Evolutionary conservation across 371 early-diverging fungal genomes (phyloP), one percentile per base, ranked within the genome.

Genomic region (Saksenaea oblongispora): DNA sequence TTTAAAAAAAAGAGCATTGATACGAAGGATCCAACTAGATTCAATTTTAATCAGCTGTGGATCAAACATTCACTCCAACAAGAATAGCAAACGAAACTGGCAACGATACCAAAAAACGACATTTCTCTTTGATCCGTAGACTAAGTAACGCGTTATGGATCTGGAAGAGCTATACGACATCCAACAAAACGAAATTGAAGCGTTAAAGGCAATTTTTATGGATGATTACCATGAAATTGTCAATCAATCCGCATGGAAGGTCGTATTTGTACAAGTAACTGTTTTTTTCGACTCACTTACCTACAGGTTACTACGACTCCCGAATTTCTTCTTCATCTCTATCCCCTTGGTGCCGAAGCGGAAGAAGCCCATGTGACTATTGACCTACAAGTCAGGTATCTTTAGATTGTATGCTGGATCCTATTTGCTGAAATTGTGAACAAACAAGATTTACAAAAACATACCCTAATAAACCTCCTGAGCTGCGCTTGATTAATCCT

Each of bases 181-280:
- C 22, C 92, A 92, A 74, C 64, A 82, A 62, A 87, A 91, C 72
- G 92, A 92, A 75, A 78, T 92, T 17, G 90, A 87, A 68, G 92
- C 90, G 42, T 76, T 92, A 15, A 73, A 83, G 71, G 85, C 86
- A 28, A 83, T 83, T 31, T 87, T 84, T 67, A 89, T 89, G 90
- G 91, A 91, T 11, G 92, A 92, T 66, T 92, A 82, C 57, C 73
- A 77, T 54, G 76, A 80, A 41, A 84, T 89, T 8, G 71, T 69
- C 5, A 77, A 84, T 15, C 83, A 85, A 34, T 84, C 88, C 22
- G 89, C 88, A 14, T 92, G 92, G 92, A 91, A 91, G 80, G 89
- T 82, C 5, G 27, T 27, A 9, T 5, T 55, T 28, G 31, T 27
- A 8, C 54, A 14, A 18, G 34, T 36, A 14, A 26, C 31, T 3